A percentile compares a stretch with the other conserved stretches of the same genome.
phyloP scores from a whole-genome alignment of 768 basidiomycete species.

The Mycena rosella region DNA sequence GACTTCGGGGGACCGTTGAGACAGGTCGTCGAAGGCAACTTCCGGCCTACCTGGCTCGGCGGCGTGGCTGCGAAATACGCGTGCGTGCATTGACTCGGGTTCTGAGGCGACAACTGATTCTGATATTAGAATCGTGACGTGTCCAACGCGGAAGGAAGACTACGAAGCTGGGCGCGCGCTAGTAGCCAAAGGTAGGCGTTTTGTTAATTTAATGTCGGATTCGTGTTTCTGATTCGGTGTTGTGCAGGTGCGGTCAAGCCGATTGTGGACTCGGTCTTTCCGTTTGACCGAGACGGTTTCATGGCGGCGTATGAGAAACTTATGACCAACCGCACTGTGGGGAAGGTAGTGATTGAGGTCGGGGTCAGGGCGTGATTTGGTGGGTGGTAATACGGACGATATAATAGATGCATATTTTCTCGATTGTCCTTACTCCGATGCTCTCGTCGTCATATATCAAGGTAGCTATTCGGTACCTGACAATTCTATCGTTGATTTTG shows the following conservation, averaged over 20 bases:
- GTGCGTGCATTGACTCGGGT: constrained; percentile 57
- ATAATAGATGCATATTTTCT: no score
- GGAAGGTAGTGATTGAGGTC: constrained; percentile 66
- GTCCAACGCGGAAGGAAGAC: not conserved
- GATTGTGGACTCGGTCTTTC: constrained; percentile 60
- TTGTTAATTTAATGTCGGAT: no score
- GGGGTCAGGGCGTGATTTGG: no score
- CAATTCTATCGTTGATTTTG: no score
- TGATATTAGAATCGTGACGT: not conserved
- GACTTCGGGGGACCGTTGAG: constrained; percentile 49
- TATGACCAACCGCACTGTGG: constrained; percentile 60
- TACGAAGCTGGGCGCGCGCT: constrained; percentile 15
- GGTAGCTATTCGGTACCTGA: no score
- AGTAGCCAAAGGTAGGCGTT: constrained; percentile 3
- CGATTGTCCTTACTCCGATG: no score
- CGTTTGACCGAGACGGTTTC: constrained; percentile 55
- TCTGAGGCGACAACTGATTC: no score
- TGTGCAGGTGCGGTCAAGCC: constrained; percentile 56
- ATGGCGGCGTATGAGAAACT: constrained; percentile 64
- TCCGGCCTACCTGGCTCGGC: constrained; percentile 64
- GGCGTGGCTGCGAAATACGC: constrained; percentile 61
- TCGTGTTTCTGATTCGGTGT: not conserved
- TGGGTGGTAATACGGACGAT: no score
- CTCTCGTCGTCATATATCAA: no score
- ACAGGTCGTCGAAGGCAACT: constrained; percentile 48